Evolutionary conservation across 805 yeast genomes (phyloP), one percentile per base, ranked within the genome.

Genomic region (Metschnikowia continentalis): DNA sequence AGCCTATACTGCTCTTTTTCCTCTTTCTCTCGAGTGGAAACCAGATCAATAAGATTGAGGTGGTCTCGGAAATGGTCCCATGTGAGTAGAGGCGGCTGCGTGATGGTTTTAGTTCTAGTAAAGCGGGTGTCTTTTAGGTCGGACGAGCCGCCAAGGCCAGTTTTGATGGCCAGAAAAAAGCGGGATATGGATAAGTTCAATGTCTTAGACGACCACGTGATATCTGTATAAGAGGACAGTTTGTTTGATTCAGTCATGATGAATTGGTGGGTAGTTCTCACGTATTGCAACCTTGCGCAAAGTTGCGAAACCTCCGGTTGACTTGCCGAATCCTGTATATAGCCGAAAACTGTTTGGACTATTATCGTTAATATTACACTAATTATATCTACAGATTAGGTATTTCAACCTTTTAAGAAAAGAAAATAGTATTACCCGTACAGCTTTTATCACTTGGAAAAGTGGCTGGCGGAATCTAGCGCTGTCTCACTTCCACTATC

Each of bases 21-120:
- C 15, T 11, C 14, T 19, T 17, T 23, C 20, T 22, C 22, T n/a
- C 19, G 45, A 3, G 17, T 19, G 15, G 20, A 23, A 11, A 19
- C 33, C n/a, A n/a, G 35, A 15, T 8, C 20, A 6, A 35, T 17
- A 19, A 37, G 30, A 19, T 45, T 45, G 26, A 35, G 17, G 13
- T 30, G 41, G 26, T 36, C 41, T 10, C 35, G 35, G n/a, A 36
- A 20, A 19, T 17, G 30, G 19, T 30, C 35, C 41, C 41, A 35
- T 32, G 50, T 47, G 19, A 46, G 37, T 32, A 50, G 48, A 3
- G 55, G 55, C 17, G 38, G 20, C 38, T 11, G n/a, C 10, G 38
- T 19, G 15, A 30, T 32, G 13, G 14, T 32, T 19, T 39, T 23
- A 6, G n/a, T 23, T 22, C 32, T 32, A 5, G 30, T 17, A 10